phyloP scores from a whole-genome alignment of 2,329 filamentous ascomycete species.

The Aureobasidium lini region DNA sequence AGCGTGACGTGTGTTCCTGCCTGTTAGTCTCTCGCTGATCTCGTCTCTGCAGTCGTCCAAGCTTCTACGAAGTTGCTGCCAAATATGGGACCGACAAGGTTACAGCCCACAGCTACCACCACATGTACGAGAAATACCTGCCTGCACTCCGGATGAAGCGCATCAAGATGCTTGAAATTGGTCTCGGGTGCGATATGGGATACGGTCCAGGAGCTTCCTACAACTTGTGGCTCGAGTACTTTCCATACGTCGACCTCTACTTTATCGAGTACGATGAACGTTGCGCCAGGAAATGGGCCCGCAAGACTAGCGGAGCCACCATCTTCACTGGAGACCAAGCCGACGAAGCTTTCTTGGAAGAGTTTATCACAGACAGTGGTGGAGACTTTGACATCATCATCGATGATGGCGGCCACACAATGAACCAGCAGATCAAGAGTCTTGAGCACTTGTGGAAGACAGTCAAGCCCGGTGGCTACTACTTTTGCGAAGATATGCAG shows the following conservation, averaged over 20 bases:
- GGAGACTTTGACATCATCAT: constrained; percentile 35
- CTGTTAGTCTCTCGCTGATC: neutral
- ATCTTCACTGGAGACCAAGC: constrained; percentile 37
- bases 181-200: constrained; percentile 34
- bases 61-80: constrained; percentile 30
- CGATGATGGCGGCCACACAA: constrained; percentile 34
- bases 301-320: constrained; percentile 29
- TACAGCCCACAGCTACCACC: constrained; percentile 32
- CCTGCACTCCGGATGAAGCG: constrained; percentile 25
- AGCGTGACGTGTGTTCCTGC: neutral
- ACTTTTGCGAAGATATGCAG: constrained; percentile 25
- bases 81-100: constrained; percentile 36
- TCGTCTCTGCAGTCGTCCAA: constrained; percentile 2
- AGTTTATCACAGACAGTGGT: constrained; percentile 29
- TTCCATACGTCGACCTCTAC: constrained; percentile 34
- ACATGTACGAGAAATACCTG: constrained; percentile 37
- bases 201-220: constrained; percentile 35
- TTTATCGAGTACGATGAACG: constrained; percentile 35
- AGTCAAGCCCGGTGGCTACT: constrained; percentile 29
- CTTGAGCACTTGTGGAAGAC: constrained; percentile 31
- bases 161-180: constrained; percentile 37
- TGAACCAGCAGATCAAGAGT: constrained; percentile 33
- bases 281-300: constrained; percentile 32
- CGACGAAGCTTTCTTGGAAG: constrained; percentile 30
- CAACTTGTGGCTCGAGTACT: constrained; percentile 36